These are phyloP conservation scores for Crithidia brevicula DNA, from an alignment of 208 protist species.

Conservation along the genomic window DNA sequence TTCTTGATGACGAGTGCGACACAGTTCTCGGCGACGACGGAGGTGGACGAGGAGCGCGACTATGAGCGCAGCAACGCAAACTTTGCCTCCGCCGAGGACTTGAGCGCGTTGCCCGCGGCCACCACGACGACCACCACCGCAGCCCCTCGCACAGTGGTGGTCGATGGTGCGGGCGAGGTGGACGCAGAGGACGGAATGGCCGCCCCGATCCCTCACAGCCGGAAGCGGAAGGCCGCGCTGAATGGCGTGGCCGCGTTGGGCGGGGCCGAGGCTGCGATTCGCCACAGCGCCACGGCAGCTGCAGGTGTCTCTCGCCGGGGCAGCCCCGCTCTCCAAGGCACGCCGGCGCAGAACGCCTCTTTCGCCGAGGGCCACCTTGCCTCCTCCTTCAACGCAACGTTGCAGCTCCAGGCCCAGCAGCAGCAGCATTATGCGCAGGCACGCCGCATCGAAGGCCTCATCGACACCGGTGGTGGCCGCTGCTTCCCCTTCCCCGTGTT, in stretches of 20 bases:
- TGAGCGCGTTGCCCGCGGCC: background rate
- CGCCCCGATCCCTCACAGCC: background rate
- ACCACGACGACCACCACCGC: background rate
- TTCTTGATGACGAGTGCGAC: conserved; percentile 70
- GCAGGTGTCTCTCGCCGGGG: background rate
- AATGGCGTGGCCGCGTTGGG: conserved; percentile 9
- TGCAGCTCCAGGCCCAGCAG: background rate
- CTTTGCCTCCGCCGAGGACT: background rate
- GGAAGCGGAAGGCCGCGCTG: background rate
- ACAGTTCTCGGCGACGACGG: conserved; percentile 2
- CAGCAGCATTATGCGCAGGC: background rate
- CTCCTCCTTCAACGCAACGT: background rate
- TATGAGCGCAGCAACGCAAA: conserved; percentile 19
- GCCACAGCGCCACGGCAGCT: conserved; percentile 1
- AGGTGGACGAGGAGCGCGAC: conserved; percentile 31
- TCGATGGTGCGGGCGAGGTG: conserved; percentile 1
- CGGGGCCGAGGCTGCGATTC: conserved; percentile 16
- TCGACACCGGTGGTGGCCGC: conserved; percentile 39
- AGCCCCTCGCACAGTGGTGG: background rate
- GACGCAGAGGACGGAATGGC: conserved; percentile 1
- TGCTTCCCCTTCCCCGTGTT: conserved; percentile 64
- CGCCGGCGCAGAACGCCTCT: background rate
- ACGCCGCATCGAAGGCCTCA: conserved; percentile 22
- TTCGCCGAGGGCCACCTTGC: background rate
- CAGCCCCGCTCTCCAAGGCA: background rate